Conservation (phyloP, 2,329 filamentous ascomycete genomes). For the Chaetomiaceae sp. region DNA sequence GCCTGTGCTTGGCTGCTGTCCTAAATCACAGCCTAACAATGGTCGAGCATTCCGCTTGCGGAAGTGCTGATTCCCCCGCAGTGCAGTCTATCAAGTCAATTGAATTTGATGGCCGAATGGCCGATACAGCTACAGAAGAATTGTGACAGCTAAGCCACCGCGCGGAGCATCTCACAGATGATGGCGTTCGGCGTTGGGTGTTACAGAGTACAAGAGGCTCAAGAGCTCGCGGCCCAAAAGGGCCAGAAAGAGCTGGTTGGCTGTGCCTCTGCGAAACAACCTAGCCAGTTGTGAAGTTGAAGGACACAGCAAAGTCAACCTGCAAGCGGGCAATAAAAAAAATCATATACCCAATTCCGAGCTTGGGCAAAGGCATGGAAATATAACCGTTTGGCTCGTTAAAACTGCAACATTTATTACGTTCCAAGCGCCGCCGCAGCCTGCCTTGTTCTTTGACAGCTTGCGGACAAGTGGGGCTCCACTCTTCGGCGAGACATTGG, state of each 20-base stretch:
- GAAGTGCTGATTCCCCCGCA: neutral
- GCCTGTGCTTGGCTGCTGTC: conserved; percentile 17
- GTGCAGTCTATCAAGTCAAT: neutral
- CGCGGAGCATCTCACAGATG: neutral
- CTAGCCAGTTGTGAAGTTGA: neutral
- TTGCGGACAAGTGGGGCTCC: too few relatives aligned
- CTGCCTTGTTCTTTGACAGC: too few relatives aligned
- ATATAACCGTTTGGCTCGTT: too few relatives aligned
- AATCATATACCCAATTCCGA: too few relatives aligned
- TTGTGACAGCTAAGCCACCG: conserved; percentile 2
- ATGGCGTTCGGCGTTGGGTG: conserved; percentile 16
- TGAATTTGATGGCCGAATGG: neutral
- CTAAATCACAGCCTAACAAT: conserved; percentile 20
- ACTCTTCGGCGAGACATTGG: too few relatives aligned
- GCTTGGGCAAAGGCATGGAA: too few relatives aligned
- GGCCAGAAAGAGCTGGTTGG: conserved; percentile 3
- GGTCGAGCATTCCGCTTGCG: conserved; percentile 12
- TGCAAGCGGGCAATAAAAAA: too few relatives aligned
- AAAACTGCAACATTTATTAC: too few relatives aligned
- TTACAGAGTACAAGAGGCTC: conserved; percentile 24
- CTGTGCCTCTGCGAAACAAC: too few relatives aligned
- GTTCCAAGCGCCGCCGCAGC: too few relatives aligned
- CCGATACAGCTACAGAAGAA: neutral
- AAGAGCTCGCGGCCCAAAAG: conserved; percentile 1
- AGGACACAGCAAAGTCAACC: too few relatives aligned